A percentile compares a stretch with the other conserved stretches of the same genome.
phyloP scores from a whole-genome alignment of 352 stramenopile genomes.

The Globisporangium irregulare region DNA sequence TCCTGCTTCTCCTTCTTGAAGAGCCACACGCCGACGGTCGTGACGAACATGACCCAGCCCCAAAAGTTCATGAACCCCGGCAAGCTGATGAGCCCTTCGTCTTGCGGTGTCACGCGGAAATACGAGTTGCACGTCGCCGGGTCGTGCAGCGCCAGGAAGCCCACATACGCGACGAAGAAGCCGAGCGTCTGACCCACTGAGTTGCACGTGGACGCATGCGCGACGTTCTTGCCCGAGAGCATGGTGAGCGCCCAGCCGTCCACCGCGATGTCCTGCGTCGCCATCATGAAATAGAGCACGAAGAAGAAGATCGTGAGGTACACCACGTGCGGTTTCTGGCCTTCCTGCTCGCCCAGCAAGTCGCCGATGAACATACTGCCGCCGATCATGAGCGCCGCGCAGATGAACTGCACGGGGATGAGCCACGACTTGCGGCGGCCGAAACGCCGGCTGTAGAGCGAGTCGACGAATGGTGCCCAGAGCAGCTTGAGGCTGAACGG shows the following conservation, averaged over 20 bases:
- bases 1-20: conserved; percentile 90
- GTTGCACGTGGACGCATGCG: conserved; percentile 96
- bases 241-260: conserved; percentile 99
- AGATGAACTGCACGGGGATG: conserved; percentile 96
- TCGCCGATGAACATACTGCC: conserved; percentile 82
- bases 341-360: conserved; percentile 82
- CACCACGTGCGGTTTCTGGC: conserved; percentile 85
- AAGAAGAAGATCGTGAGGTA: conserved; percentile 97
- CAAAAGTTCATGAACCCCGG: conserved; percentile 92
- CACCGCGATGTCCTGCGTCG: conserved; percentile 99
- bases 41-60: conserved; percentile 92
- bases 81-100: conserved; percentile 83
- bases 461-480: conserved; percentile 98
- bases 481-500: conserved; percentile 99
- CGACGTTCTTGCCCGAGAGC: conserved; percentile 96
- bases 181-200: conserved; percentile 96
- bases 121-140: conserved; percentile 88
- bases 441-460: conserved; percentile 90
- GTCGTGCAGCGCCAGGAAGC: conserved; percentile 98
- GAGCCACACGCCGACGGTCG: conserved; percentile 88
- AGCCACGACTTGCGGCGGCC: conserved; percentile 96
- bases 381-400: conserved; percentile 94
- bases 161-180: conserved; percentile 98
- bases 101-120: conserved; percentile 59
- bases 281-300: conserved; percentile 98